A percentile compares a stretch with the other conserved stretches of the same genome.
phyloP scores from a whole-genome alignment of 768 basidiomycete species.

The Pulveroboletus frians region DNA sequence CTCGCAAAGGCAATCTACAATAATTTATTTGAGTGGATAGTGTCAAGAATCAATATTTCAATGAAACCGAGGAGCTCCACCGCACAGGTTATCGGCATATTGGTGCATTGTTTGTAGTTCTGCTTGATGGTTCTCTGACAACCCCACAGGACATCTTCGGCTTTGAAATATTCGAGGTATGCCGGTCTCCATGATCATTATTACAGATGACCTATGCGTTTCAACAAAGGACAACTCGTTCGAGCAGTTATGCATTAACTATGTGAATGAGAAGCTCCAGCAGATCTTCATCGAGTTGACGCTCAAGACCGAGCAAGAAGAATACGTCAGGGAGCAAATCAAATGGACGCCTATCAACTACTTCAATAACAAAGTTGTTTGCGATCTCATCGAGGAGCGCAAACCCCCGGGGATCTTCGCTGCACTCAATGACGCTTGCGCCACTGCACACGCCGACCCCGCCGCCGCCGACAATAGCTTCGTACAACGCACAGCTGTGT shows the following conservation, averaged over 20 bases:
- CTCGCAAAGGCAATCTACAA: slow-evolving; percentile 95
- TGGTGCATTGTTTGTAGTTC: slow-evolving; percentile 43
- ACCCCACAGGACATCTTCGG: slow-evolving; percentile 85
- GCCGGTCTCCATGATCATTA: slow-evolving; percentile 2
- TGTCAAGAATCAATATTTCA: slow-evolving; percentile 89
- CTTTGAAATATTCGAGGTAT: slow-evolving; percentile 95
- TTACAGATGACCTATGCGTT: slow-evolving; percentile 2
- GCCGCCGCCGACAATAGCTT: slow-evolving; percentile 95
- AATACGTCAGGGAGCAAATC: slow-evolving; percentile 97
- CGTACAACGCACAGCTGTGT: slow-evolving; percentile 78
- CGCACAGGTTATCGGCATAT: slow-evolving; percentile 85
- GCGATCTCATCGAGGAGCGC: slow-evolving; percentile 95
- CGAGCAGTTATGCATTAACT: slow-evolving; percentile 99
- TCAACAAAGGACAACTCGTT: slow-evolving; percentile 79
- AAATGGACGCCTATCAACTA: slow-evolving; percentile 99
- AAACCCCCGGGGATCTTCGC: slow-evolving; percentile 97
- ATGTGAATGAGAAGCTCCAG: slow-evolving; percentile 99
- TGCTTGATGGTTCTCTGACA: neutral
- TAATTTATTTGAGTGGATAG: slow-evolving; percentile 99
- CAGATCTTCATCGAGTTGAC: slow-evolving; percentile 99
- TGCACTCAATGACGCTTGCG: slow-evolving; percentile 97
- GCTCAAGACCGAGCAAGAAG: slow-evolving; percentile 98
- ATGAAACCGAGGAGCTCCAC: slow-evolving; percentile 81
- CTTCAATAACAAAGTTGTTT: slow-evolving; percentile 97
- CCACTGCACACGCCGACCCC: slow-evolving; percentile 97